Evolutionary conservation across 345 rosid species (phyloP).

Genomic region (Syzygium grande): DNA sequence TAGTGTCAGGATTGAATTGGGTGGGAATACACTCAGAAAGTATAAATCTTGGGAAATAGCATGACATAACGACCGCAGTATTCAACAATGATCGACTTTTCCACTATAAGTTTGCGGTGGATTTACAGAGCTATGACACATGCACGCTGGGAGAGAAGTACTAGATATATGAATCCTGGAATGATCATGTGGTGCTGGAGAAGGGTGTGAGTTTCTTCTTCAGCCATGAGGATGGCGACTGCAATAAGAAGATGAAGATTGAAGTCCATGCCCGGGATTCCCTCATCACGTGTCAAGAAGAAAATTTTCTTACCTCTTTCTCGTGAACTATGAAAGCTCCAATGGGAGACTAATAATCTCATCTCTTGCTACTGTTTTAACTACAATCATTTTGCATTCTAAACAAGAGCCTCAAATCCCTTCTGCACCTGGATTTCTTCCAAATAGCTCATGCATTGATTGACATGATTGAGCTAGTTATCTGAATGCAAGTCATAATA

Average conservation of each 20-base stretch:
- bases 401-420: not conserved
- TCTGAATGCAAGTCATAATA: not conserved
- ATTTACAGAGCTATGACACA: not conserved
- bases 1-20: not conserved
- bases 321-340: not conserved
- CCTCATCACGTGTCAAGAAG: not conserved
- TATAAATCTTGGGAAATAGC: not conserved
- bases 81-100: not conserved
- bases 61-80: not conserved
- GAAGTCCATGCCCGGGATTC: not conserved
- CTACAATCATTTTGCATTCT: not conserved
- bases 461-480: not conserved
- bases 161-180: not conserved
- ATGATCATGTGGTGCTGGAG: not conserved
- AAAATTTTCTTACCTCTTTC: not conserved
- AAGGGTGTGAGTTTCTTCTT: not conserved
- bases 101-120: not conserved
- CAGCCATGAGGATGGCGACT: not conserved
- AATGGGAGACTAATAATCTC: not conserved
- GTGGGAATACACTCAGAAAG: not conserved
- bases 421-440: not conserved
- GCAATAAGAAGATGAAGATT: not conserved
- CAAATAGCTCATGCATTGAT: not conserved
- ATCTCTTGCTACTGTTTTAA: not conserved
- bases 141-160: not conserved